phyloP scores from a whole-genome alignment of 352 stramenopile species.

The Nothophytophthora sp. region DNA sequence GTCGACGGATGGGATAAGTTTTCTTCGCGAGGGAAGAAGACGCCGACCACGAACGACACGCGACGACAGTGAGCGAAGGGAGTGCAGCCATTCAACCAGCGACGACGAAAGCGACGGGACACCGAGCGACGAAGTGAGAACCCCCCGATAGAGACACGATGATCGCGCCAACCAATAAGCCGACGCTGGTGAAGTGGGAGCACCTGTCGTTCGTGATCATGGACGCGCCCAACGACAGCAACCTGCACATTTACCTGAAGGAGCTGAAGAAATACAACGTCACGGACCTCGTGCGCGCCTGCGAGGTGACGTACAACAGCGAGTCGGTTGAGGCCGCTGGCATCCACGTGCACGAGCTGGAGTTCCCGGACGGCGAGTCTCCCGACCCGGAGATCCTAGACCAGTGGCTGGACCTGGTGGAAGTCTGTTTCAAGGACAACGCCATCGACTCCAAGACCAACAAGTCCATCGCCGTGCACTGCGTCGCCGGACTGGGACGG shows the following conservation, averaged over 20 bases:
- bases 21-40: conserved; percentile 20
- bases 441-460: conserved; percentile 57
- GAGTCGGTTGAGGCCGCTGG: conserved; percentile 92
- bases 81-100: not conserved
- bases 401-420: conserved; percentile 95
- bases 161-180: conserved; percentile 87
- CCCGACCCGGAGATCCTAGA: conserved; percentile 94
- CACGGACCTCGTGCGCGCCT: conserved; percentile 95
- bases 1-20: conserved; percentile 58
- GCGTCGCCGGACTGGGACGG: conserved; percentile 96
- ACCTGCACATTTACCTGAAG: conserved; percentile 97
- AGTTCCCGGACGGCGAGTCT: conserved; percentile 96
- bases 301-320: conserved; percentile 94
- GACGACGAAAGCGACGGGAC: not conserved
- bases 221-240: conserved; percentile 96
- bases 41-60: conserved; percentile 24
- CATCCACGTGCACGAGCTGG: conserved; percentile 94
- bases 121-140: not conserved
- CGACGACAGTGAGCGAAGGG: conserved; percentile 20
- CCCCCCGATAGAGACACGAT: conserved; percentile 37
- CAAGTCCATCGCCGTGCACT: conserved; percentile 97
- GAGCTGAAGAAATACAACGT: conserved; percentile 97
- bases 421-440: conserved; percentile 93
- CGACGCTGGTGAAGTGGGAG: conserved; percentile 86
- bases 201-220: conserved; percentile 98